Base-by-base conservation (phyloP, 305 asterid species). In the Plantago coronopus region DNA sequence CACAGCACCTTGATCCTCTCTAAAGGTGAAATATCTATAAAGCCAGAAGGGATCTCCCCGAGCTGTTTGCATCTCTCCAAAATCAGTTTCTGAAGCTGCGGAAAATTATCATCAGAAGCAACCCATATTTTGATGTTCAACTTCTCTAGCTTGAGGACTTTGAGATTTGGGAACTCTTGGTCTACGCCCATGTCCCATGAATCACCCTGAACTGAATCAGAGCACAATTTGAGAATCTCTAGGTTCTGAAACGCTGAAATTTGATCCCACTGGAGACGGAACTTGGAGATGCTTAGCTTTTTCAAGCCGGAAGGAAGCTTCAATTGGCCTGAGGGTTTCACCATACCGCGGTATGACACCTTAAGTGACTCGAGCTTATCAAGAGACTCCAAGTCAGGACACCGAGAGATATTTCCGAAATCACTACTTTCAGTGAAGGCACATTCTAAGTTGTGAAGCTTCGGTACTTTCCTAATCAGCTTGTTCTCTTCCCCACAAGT, bases 211-310 rank as follows among this genome's bases (percentile, higher is more conserved):
- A 48, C 42, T 10, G 67, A 17, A 18, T n/a, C 20, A 27, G 3
- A 4, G 2, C 46, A 37, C 40, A 69, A 62, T 51, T 69, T 69
- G 66, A 69, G 62, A 40, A 69, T 55, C 64, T 65, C 71, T 1
- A 59, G 67, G 15, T 54, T 18, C 5, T 65, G 62, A 23, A 70
- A 60, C n/a, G 14, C 20, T 0, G 54, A 51, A 18, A 64, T 61
- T 16, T 19, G 47, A 43, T 31, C 19, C 71, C 71, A 65, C 19
- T 59, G 61, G 4, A 70, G 53, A 21, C 59, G 53, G 47, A 60
- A 51, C 10, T 47, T 61, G 15, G 62, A 21, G 8, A 70, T 22
- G 29, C 58, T 70, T 58, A 65, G 27, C 60, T 59, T 60, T 55
- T 25, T 59, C 14, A 70, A 53, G 27, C 40, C 54, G 45, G 27